Conservation (phyloP, 1,284 basidiomycete genomes). For the Melampsora americana region DNA sequence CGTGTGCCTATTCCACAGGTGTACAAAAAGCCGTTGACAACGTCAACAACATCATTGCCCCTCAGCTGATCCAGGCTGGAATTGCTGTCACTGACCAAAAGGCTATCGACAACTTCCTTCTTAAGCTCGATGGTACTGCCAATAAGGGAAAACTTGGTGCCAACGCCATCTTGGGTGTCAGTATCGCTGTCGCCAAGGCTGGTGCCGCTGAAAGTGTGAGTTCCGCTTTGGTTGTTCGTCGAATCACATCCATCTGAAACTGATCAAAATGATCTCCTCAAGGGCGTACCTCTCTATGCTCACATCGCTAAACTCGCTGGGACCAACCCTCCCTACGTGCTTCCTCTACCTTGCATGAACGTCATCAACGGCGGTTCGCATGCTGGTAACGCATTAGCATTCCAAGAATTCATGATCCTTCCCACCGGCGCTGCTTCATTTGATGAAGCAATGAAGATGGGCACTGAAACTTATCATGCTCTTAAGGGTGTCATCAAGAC, state of each 20-base stretch:
- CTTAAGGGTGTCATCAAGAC: slow-evolving; percentile 99
- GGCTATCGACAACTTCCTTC: slow-evolving; percentile 95
- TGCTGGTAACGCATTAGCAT: slow-evolving; percentile 97
- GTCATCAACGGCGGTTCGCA: slow-evolving; percentile 99
- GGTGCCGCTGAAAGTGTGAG: slow-evolving; percentile 78
- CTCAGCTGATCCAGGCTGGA: slow-evolving; percentile 79
- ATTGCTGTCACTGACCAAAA: slow-evolving; percentile 88
- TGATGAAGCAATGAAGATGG: slow-evolving; percentile 97
- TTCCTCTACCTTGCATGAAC: slow-evolving; percentile 91
- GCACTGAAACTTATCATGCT: slow-evolving; percentile 96
- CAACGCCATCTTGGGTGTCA: slow-evolving; percentile 98
- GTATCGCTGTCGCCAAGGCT: slow-evolving; percentile 91
- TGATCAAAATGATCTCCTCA: background rate
- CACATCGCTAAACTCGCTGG: slow-evolving; percentile 94
- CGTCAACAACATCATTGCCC: slow-evolving; percentile 88
- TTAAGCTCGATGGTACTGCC: slow-evolving; percentile 93
- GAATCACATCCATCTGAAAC: background rate
- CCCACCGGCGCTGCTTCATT: slow-evolving; percentile 88
- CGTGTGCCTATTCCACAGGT: slow-evolving; percentile 59
- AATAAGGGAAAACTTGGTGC: slow-evolving; percentile 99
- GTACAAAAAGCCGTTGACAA: slow-evolving; percentile 90
- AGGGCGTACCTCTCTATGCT: slow-evolving; percentile 85
- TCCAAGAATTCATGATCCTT: slow-evolving; percentile 99
- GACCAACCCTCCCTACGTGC: slow-evolving; percentile 84
- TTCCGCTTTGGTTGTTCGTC: background rate